A percentile compares a stretch with the other conserved stretches of the same genome.
phyloP scores from a whole-genome alignment of 2,329 filamentous ascomycete species.

The Plenodomus tracheiphilus region DNA sequence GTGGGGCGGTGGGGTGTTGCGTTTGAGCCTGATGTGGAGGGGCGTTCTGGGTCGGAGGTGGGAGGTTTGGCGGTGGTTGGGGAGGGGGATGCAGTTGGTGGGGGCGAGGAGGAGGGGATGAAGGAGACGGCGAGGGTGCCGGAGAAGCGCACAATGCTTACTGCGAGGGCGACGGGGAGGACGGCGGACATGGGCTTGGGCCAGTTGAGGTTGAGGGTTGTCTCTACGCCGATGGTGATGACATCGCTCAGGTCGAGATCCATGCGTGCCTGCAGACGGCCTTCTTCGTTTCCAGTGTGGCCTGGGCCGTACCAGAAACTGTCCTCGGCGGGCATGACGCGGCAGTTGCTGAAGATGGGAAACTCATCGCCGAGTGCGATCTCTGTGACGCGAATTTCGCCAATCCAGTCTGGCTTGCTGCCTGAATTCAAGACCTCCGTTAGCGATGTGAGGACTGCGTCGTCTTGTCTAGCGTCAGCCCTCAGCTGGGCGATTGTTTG shows the following conservation, averaged over 20 bases:
- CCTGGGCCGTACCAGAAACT: conserved; percentile 55
- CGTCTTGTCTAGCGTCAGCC: conserved; percentile 87
- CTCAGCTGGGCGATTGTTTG: conserved; percentile 96
- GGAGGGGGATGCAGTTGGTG: conserved; percentile 17
- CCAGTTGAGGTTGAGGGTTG: conserved; percentile 91
- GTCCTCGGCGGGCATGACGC: conserved; percentile 89
- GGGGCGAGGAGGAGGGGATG: conserved; percentile 64
- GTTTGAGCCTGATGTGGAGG: conserved; percentile 19
- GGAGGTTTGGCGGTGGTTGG: conserved; percentile 42
- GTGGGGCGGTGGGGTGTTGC: conserved; percentile 60
- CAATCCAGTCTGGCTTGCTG: conserved; percentile 85
- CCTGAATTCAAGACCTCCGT: conserved; percentile 86
- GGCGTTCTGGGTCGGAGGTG: conserved; percentile 50
- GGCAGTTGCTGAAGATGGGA: conserved; percentile 97
- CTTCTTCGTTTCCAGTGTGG: conserved; percentile 63
- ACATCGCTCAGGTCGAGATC: conserved; percentile 96
- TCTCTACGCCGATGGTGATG: conserved; percentile 92
- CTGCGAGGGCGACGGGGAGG: conserved; percentile 85
- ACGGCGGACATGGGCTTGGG: conserved; percentile 87
- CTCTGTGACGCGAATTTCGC: conserved; percentile 92
- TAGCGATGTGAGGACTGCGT: conserved; percentile 83
- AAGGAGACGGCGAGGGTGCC: conserved; percentile 93
- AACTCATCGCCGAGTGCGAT: conserved; percentile 95
- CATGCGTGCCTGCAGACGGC: conserved; percentile 88
- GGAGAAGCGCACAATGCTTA: conserved; percentile 91